phyloP scores from a whole-genome alignment of 352 stramenopile genomes.

The Phytopythium litorale region DNA sequence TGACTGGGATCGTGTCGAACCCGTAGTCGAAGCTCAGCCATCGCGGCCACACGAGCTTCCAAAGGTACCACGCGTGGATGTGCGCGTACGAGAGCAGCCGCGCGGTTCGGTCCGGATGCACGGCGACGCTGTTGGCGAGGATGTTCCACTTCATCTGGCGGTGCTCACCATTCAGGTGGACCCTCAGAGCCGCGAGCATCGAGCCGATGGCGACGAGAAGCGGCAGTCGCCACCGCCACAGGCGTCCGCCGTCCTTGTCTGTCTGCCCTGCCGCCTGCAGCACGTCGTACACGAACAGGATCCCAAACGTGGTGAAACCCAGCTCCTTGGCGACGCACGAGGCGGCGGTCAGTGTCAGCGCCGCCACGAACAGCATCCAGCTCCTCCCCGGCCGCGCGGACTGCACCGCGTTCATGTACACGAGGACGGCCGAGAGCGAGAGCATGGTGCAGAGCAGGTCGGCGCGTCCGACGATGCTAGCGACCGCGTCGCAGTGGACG shows the following conservation, averaged over 20 bases:
- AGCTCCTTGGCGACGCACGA: conserved; percentile 86
- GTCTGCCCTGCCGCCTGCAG: not conserved
- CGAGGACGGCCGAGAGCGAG: conserved; percentile 55
- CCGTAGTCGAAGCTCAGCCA: conserved; percentile 91
- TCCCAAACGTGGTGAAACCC: conserved; percentile 77
- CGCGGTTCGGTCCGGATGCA: conserved; percentile 28
- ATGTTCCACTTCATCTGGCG: conserved; percentile 75
- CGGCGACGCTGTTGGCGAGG: conserved; percentile 84
- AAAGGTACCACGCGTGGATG: conserved; percentile 85
- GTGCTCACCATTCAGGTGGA: conserved; percentile 70
- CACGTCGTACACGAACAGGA: conserved; percentile 72
- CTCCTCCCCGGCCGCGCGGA: not conserved
- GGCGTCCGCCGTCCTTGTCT: not conserved
- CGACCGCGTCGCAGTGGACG: conserved; percentile 89
- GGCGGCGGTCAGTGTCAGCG: conserved; percentile 21
- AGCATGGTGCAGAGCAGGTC: conserved; percentile 85
- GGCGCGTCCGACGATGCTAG: conserved; percentile 87
- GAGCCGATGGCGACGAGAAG: conserved; percentile 18
- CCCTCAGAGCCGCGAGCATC: conserved; percentile 20
- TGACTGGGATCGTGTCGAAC: conserved; percentile 79
- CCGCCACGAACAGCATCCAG: conserved; percentile 16
- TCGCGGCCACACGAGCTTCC: conserved; percentile 86
- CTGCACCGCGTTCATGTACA: conserved; percentile 29
- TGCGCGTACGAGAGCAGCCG: conserved; percentile 79
- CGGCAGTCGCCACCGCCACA: conserved; percentile 6